Evolutionary conservation across 129 eudicot genomes (phyloP), one percentile per base, ranked within the genome.

Genomic region (Kitagawia praeruptora): DNA sequence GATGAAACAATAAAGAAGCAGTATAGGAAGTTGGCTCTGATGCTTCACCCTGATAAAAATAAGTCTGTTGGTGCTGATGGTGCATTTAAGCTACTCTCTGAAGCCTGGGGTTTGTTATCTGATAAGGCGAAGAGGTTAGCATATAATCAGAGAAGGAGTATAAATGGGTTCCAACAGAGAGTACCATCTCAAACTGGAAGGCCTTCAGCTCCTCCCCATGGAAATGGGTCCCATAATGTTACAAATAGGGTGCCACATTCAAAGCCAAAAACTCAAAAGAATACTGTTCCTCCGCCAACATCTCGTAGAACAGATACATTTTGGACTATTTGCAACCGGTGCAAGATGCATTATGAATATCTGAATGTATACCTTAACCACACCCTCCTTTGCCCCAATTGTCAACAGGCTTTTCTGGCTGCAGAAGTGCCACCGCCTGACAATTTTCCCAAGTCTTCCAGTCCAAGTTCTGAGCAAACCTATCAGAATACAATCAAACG

Each of bases 331-430:
- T 95, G 98, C 75, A 87, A 84, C 80, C 70, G 85, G 37, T 95
- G 98, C 85, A 92, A 86, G 75, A 92, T 95, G 93, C 93, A 95
- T 86, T 95, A 95, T 48, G 98, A 95, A 85, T 95, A 92, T 76
- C 87, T 92, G 16, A 90, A 87, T 69, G 31, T 79, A 19, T 95
- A 91, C 81, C 92, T 90, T 42, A 95, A 95, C 85, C 82, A 85
- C 69, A 87, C 90, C 73, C 97, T 95, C 53, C 87, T 92, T 42
- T 92, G 97, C 69, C 96, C 97, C 71, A 87, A 90, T 72, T 95
- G 98, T 78, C 85, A 84, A 4, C 47, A 84, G 75, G 94, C 96
- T n/a, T 95, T 95, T 85, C 6, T 77, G 78, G 98, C 98, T 67
- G 40, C 80, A 27, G 93, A 95, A 88, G 90, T 89, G 85, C 75